Evolutionary conservation across 495 filamentous ascomycete genomes (phyloP), one percentile per base, ranked within the genome.

Genomic region (Lophiotrema nucula): DNA sequence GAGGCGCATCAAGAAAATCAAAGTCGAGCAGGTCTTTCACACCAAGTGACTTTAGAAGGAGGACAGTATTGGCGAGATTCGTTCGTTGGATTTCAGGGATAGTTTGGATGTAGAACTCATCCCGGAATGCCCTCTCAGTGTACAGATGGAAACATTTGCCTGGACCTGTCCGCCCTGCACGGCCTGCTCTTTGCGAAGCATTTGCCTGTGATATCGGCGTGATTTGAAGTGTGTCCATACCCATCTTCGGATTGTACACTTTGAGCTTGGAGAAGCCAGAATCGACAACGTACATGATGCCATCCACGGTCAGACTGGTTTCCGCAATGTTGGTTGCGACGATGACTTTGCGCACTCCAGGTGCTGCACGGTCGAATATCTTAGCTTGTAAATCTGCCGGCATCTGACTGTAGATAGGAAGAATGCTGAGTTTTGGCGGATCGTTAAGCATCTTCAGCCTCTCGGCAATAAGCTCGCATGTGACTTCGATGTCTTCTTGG

Each of bases 331-430:
- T 99, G 1, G 95, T 99, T 8, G 95, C 95, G 13, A 99, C 95
- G 53, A 99, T 96, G 58, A 95, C 92, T 68, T 99, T 99, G 25
- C 95, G 83, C 0, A 97, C 92, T 0, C 95, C 95, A 0, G 90
- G 86, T 2, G 87, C 77, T 4, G 95, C 95, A 53, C 83, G 83
- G 61, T 99, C 92, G 67, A 99, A 99, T 56, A 99, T 97, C 73
- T 90, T 97, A 23, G 95, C 89, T 69, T 99, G 95, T 33, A 97
- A 77, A 72, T 99, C 95, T 12, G 95, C 95, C 0, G 95, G 95
- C 92, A 99, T 96, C 72, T 97, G 95, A 77, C 90, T 95, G 82
- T 99, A 99, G 31, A 99, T 97, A 0, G 95, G 95, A 19, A 99
- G 80, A 41, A 99, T 96, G 67, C 87, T 92, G 26, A 99, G 83